Base-by-base conservation (phyloP, 352 stramenopile genomes). In the Phytophthora litchii region DNA sequence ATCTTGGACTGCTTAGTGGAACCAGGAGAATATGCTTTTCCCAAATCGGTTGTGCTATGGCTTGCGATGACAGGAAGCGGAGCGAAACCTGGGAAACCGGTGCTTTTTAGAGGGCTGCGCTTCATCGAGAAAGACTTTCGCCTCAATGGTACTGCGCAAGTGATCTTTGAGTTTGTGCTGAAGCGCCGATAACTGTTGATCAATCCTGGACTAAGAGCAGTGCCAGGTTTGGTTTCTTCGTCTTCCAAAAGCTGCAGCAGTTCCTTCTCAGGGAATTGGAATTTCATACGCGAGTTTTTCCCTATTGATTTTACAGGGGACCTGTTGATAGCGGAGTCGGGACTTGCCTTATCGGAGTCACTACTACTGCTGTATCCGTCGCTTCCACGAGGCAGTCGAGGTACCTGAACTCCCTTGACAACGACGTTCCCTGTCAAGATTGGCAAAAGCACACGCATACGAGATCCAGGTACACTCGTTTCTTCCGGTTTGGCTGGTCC, bases 101-200 rank as follows among this genome's bases (percentile, higher is more conserved):
- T 41, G 27, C 62, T 70, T 65, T 88, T 89, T 14, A 62, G 48
- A 0, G 81, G 64, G n/a, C 66, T 81, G 19, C 80, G 78, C 43
- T 85, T 91, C 55, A 89, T 85, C 32, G 68, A 74, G 62, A 91
- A 91, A 1, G 78, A 91, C 43, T 85, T 83, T 13, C 81, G 64
- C 8, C 78, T 69, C 27, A 91, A 55, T 7, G 80, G 64, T 5
- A 90, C 67, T 4, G 65, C 45, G 0, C 65, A 71, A 5, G 68
- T 70, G 48, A 84, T 83, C 17, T 59, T 69, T 1, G 64, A 64
- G 8, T 60, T 72, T 4, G 68, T 64, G 36, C 67, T 84, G 38
- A 68, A 71, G 12, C 70, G 57, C 0, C 67, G 65, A 36, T 70
- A 50, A 19, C 68, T 57, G 7, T 65, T 35, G 20, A 46, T 37